These are phyloP conservation scores for Umbelopsis vinacea DNA, from an alignment of 192 early-diverging fungal species.

Conservation along the genomic window DNA sequence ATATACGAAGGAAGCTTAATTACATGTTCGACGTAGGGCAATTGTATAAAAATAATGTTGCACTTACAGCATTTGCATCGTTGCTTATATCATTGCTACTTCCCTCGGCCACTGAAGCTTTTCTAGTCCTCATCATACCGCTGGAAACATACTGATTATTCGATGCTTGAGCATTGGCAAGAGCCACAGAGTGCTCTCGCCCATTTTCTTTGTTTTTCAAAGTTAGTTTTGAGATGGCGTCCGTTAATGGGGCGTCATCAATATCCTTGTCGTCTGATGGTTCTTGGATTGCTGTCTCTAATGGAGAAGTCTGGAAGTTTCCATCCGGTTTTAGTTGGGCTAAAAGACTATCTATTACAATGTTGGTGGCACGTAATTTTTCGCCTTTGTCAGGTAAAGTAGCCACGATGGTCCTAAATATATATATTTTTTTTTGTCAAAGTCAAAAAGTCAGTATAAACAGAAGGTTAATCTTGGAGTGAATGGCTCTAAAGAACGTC, in stretches of 20 bases:
- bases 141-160: conserved; percentile 23
- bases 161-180: conserved; percentile 26
- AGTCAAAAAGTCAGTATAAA: background rate
- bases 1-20: no score
- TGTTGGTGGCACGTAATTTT: conserved; percentile 27
- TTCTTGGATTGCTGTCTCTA: background rate
- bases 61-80: conserved; percentile 1
- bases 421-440: background rate
- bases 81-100: background rate
- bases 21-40: no score
- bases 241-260: conserved; percentile 4
- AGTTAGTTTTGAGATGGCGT: conserved; percentile 19
- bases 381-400: conserved; percentile 34
- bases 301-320: background rate
- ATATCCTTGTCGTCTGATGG: background rate
- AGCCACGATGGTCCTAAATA: conserved; percentile 19
- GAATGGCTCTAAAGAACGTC: background rate
- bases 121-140: conserved; percentile 26
- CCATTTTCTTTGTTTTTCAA: conserved; percentile 21
- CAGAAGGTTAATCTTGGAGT: background rate
- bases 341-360: conserved; percentile 23
- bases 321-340: background rate
- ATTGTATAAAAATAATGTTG: background rate
- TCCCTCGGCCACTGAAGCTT: conserved; percentile 7
- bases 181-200: conserved; percentile 28